Percentiles rank a stretch among this genome's conserved stretches.
These are phyloP conservation scores for Coccinonectria pachysandricola DNA, from an alignment of 2,329 filamentous ascomycete species.

Conservation along the genomic window DNA sequence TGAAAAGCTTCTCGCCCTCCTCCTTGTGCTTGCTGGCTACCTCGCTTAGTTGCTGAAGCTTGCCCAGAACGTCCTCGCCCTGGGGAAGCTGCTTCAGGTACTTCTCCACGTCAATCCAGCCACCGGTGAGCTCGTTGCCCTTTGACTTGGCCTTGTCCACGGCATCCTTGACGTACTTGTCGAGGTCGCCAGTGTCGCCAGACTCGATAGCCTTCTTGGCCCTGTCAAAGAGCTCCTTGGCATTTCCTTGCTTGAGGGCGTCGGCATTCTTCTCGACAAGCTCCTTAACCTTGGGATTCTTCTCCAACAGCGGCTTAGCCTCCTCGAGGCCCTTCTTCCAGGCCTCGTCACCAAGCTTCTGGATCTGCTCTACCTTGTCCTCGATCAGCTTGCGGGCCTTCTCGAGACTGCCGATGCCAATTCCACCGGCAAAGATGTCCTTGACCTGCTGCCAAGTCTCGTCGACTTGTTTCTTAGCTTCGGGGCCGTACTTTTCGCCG, in stretches of 20 bases:
- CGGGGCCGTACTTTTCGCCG: slow-evolving; percentile 59
- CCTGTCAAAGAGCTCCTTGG: slow-evolving; percentile 51
- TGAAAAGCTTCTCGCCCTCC: slow-evolving; percentile 59
- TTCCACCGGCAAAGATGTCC: slow-evolving; percentile 51
- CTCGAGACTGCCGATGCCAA: slow-evolving; percentile 40
- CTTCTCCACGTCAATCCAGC: slow-evolving; percentile 43
- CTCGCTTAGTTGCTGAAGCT: slow-evolving; percentile 54
- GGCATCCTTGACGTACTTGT: slow-evolving; percentile 24
- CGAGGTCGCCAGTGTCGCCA: slow-evolving; percentile 41
- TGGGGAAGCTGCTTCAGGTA: slow-evolving; percentile 57
- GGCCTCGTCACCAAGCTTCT: slow-evolving; percentile 58
- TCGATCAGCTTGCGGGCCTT: slow-evolving; percentile 54
- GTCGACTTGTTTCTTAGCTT: slow-evolving; percentile 67
- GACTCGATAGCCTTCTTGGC: slow-evolving; percentile 51
- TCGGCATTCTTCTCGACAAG: slow-evolving; percentile 62
- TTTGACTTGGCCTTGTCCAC: slow-evolving; percentile 35
- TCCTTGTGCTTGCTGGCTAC: slow-evolving; percentile 57
- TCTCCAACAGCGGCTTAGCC: slow-evolving; percentile 62
- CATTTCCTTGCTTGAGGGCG: slow-evolving; percentile 55
- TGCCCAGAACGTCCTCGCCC: slow-evolving; percentile 53
- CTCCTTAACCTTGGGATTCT: slow-evolving; percentile 66
- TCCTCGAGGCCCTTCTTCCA: slow-evolving; percentile 64
- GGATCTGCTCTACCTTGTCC: slow-evolving; percentile 58
- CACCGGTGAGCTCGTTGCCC: slow-evolving; percentile 25
- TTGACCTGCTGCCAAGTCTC: slow-evolving; percentile 58